These are phyloP conservation scores for Aspergillus caelatus DNA, from an alignment of 2,329 filamentous ascomycete genomes.

Conservation along the genomic window DNA sequence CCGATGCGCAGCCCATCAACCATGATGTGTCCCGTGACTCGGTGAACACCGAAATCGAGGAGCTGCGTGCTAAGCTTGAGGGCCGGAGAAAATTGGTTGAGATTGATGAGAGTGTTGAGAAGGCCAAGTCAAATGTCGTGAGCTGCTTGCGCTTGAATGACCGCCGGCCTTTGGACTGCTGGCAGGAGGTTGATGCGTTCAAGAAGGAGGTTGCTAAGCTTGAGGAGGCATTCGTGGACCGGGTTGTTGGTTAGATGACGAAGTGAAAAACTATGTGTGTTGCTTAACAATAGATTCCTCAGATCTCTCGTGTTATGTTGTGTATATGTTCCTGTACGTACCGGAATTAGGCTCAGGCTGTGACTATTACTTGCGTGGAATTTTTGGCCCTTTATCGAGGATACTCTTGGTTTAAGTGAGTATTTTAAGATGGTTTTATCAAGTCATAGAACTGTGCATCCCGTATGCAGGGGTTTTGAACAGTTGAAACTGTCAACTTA, in stretches of 20 bases:
- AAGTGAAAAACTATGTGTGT: slow-evolving; percentile 5
- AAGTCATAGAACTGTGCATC: background rate
- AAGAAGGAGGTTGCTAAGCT: slow-evolving; percentile 84
- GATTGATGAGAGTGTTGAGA: slow-evolving; percentile 71
- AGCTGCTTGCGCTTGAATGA: slow-evolving; percentile 83
- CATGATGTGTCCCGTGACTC: slow-evolving; percentile 54
- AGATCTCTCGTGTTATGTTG: slow-evolving; percentile 15
- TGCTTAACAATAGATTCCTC: slow-evolving; percentile 18
- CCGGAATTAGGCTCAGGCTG: background rate
- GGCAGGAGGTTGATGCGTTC: slow-evolving; percentile 87
- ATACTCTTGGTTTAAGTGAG: background rate
- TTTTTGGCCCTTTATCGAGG: background rate
- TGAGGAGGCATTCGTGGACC: slow-evolving; percentile 86
- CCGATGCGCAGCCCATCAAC: slow-evolving; percentile 32
- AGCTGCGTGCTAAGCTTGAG: slow-evolving; percentile 61
- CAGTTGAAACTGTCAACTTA: background rate
- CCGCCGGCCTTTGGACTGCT: slow-evolving; percentile 87
- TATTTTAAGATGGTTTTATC: background rate
- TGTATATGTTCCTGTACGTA: slow-evolving; percentile 26
- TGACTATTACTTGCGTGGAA: slow-evolving; percentile 6
- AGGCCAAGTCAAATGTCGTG: slow-evolving; percentile 74
- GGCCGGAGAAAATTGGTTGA: slow-evolving; percentile 62
- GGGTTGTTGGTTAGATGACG: slow-evolving; percentile 55
- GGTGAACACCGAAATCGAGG: slow-evolving; percentile 61
- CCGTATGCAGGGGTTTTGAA: background rate